Percentiles rank a stretch among this genome's conserved stretches.
Conservation (phyloP, 495 filamentous ascomycete species). For the Bryoglossum gracile region DNA sequence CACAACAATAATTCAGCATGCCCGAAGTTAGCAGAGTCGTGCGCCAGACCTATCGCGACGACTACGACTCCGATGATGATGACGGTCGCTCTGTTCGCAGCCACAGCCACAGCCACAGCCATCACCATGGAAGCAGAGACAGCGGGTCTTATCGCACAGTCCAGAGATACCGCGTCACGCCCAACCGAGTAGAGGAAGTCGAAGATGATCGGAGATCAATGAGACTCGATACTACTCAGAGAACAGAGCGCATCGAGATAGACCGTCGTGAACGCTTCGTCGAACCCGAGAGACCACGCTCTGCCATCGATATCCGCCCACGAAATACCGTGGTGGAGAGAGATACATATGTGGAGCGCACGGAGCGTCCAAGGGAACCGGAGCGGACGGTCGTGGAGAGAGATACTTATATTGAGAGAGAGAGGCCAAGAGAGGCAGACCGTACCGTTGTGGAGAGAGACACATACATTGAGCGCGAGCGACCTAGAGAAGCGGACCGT, state of each 20-base stretch:
- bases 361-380: slow-evolving; percentile 36
- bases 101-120: slow-evolving; percentile 25
- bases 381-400: too few species aligned
- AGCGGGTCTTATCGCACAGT: slow-evolving; percentile 36
- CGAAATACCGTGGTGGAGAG: slow-evolving; percentile 29
- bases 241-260: slow-evolving; percentile 35
- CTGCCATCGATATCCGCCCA: slow-evolving; percentile 26
- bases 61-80: slow-evolving; percentile 42
- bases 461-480: too few species aligned
- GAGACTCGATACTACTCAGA: slow-evolving; percentile 32
- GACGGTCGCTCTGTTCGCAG: neutral
- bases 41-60: slow-evolving; percentile 25
- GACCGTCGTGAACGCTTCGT: slow-evolving; percentile 35
- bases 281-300: slow-evolving; percentile 19
- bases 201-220: slow-evolving; percentile 43
- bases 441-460: too few species aligned
- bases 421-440: too few species aligned
- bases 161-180: slow-evolving; percentile 46
- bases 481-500: too few species aligned
- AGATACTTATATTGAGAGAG: too few species aligned
- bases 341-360: slow-evolving; percentile 20
- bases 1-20: slow-evolving; percentile 4
- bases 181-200: slow-evolving; percentile 37
- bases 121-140: neutral
- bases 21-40: slow-evolving; percentile 12